Percentiles rank a stretch among this genome's conserved stretches.
phyloP scores from a whole-genome alignment of 352 stramenopile species.

The Globisporangium spinosum region DNA sequence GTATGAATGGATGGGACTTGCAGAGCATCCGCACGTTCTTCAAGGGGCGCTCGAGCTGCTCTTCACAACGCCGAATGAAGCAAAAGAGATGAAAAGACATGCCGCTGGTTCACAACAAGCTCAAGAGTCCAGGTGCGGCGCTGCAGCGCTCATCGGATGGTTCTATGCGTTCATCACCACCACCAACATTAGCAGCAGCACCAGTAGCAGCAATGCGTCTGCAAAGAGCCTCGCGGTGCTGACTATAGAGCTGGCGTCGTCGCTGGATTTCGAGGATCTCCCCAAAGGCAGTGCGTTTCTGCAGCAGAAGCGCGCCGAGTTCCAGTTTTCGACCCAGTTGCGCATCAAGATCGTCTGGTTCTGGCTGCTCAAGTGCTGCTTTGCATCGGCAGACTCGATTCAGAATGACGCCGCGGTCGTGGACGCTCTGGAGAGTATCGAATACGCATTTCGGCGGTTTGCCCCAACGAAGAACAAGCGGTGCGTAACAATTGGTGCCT shows the following conservation, averaged over 20 bases:
- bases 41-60: conserved; percentile 24
- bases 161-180: conserved; percentile 32
- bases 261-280: conserved; percentile 23
- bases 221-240: conserved; percentile 21
- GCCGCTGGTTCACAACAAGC: background rate
- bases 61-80: background rate
- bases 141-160: conserved; percentile 38
- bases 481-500: conserved; percentile 17
- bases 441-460: conserved; percentile 60
- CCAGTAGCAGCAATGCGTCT: background rate
- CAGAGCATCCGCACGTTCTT: conserved; percentile 16
- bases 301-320: conserved; percentile 36
- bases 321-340: conserved; percentile 25
- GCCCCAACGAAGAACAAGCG: conserved; percentile 32
- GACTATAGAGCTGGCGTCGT: conserved; percentile 21
- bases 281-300: conserved; percentile 33
- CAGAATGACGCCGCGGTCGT: conserved; percentile 8
- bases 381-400: background rate
- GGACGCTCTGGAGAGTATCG: conserved; percentile 47
- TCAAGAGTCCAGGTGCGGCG: conserved; percentile 7
- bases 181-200: background rate
- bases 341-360: conserved; percentile 53
- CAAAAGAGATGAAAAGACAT: background rate
- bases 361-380: conserved; percentile 41
- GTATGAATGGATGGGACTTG: conserved; percentile 22